Evolutionary conservation across 768 basidiomycete species (phyloP).

Genomic region (Mycena albidolilacea): DNA sequence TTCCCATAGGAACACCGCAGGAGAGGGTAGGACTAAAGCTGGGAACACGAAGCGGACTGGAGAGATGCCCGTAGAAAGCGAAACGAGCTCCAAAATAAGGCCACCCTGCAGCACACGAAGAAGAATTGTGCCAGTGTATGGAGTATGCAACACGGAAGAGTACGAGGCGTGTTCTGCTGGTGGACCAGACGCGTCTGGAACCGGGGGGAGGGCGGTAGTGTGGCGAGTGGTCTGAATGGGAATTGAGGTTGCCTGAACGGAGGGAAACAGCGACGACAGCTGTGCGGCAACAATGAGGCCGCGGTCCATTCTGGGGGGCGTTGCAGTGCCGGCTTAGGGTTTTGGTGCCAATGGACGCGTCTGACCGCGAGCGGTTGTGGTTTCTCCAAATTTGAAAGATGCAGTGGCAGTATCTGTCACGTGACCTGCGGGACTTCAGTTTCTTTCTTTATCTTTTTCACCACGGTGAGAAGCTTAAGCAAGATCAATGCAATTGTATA

Average conservation of each 20-base stretch:
- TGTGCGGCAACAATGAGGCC: constrained; percentile 71
- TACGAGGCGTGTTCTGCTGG: constrained; percentile 83
- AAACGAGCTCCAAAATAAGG: constrained; percentile 81
- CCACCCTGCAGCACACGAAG: constrained; percentile 83
- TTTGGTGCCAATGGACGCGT: not conserved
- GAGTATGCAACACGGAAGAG: constrained; percentile 70
- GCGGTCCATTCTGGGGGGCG: constrained; percentile 46
- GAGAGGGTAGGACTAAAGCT: constrained; percentile 73
- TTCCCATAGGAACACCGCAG: constrained; percentile 73
- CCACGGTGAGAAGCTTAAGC: too few relatives aligned
- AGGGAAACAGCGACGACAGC: constrained; percentile 74
- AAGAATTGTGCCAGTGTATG: constrained; percentile 75
- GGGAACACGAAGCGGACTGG: constrained; percentile 88
- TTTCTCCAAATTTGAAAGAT: not conserved
- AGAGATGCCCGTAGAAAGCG: constrained; percentile 74
- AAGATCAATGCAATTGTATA: too few relatives aligned
- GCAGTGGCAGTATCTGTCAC: too few relatives aligned
- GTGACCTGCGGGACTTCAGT: too few relatives aligned
- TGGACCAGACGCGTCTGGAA: constrained; percentile 58
- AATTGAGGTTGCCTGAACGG: constrained; percentile 64
- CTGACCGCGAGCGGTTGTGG: not conserved
- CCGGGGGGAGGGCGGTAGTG: constrained; percentile 63
- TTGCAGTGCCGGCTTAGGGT: not conserved
- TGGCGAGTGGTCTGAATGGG: constrained; percentile 73
- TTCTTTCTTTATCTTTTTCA: too few relatives aligned